A percentile compares a stretch with the other conserved stretches of the same genome.
phyloP scores from a whole-genome alignment of 1,139 yeast genomes.

The Geotrichum phurueaensis region DNA sequence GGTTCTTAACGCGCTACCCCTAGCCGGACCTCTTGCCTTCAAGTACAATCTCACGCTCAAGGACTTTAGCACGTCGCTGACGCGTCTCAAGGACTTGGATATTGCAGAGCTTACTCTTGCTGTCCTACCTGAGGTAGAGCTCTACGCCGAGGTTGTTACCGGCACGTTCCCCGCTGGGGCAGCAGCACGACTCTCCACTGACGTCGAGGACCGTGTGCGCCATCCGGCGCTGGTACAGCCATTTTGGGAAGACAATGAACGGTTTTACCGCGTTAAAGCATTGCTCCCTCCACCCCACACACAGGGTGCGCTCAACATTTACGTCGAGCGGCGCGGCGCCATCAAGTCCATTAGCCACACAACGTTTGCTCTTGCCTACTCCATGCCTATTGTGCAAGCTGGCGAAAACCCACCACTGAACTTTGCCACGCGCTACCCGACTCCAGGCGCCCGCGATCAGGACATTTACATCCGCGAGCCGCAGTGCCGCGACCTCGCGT shows the following conservation, averaged over 20 bases:
- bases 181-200: constrained; percentile 19
- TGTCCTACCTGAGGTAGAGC: constrained; percentile 66
- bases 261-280: constrained; percentile 76
- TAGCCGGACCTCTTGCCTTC: constrained; percentile 77
- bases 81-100: constrained; percentile 68
- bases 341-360: constrained; percentile 51
- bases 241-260: constrained; percentile 54
- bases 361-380: constrained; percentile 65
- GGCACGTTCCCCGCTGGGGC: constrained; percentile 25
- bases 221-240: constrained; percentile 63
- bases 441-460: constrained; percentile 34
- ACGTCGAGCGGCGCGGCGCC: constrained; percentile 62
- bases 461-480: constrained; percentile 83
- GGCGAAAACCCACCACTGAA: constrained; percentile 44
- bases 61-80: constrained; percentile 71
- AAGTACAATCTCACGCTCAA: constrained; percentile 51
- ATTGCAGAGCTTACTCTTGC: constrained; percentile 70
- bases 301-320: constrained; percentile 70
- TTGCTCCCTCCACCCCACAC: constrained; percentile 61
- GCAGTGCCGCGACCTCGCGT: constrained; percentile 58
- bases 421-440: constrained; percentile 18
- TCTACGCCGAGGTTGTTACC: constrained; percentile 46
- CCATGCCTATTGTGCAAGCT: constrained; percentile 70
- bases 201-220: constrained; percentile 31
- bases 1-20: constrained; percentile 74